These are phyloP conservation scores for Isatis lusitanica DNA, from an alignment of 441 rosid species.

Conservation along the genomic window DNA sequence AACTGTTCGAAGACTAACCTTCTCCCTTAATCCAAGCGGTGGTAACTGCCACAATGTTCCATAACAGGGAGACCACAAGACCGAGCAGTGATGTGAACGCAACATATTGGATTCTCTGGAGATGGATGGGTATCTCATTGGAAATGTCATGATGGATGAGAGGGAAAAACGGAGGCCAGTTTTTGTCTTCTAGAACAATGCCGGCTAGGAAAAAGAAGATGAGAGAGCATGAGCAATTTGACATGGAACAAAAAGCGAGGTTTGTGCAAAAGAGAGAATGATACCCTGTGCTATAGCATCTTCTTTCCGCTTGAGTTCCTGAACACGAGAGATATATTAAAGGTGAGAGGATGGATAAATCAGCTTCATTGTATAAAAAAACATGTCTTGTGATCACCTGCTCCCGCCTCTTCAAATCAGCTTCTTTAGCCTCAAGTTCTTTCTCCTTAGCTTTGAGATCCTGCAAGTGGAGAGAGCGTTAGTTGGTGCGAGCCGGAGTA, in stretches of 20 bases:
- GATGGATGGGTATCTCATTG: slow-evolving; percentile 92
- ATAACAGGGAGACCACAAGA: slow-evolving; percentile 67
- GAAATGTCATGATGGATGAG: slow-evolving; percentile 91
- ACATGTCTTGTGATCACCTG: slow-evolving; percentile 48
- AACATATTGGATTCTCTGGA: slow-evolving; percentile 84
- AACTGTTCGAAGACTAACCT: slow-evolving; percentile 49
- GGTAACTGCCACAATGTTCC: slow-evolving; percentile 92
- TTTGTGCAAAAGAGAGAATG: background rate
- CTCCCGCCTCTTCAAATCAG: slow-evolving; percentile 74
- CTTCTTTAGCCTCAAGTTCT: slow-evolving; percentile 92
- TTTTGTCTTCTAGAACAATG: slow-evolving; percentile 87
- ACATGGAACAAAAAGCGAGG: slow-evolving; percentile 1
- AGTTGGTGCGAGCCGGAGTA: background rate
- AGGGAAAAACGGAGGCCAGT: slow-evolving; percentile 93
- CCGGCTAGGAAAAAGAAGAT: slow-evolving; percentile 66
- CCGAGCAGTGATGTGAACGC: slow-evolving; percentile 94
- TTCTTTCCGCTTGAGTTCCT: slow-evolving; percentile 89
- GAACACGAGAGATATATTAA: slow-evolving; percentile 8
- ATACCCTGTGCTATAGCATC: slow-evolving; percentile 80
- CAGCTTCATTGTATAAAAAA: too few relatives aligned
- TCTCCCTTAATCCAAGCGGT: slow-evolving; percentile 93
- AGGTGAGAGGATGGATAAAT: too few relatives aligned
- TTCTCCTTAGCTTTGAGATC: slow-evolving; percentile 79
- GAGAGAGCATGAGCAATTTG: slow-evolving; percentile 7
- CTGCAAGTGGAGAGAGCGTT: slow-evolving; percentile 40